Base-by-base conservation (phyloP, 768 basidiomycete species). In the Fomitopsis serialis region DNA sequence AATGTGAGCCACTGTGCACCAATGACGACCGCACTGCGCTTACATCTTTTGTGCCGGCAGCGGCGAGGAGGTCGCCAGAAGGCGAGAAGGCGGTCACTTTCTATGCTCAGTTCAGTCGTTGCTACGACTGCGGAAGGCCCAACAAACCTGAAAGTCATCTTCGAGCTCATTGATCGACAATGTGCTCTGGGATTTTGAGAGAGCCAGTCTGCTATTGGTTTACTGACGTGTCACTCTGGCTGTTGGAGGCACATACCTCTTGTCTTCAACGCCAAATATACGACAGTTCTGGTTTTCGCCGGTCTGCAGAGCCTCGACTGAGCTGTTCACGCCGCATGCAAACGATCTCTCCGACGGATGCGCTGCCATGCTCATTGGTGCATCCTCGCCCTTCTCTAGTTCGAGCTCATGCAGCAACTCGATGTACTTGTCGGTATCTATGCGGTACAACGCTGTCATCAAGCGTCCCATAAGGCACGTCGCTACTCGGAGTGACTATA, bases 341-440 rank as follows among this genome's bases (percentile, higher is more conserved):
- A 98, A 58, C 57, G 72, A 72, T 65, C 77, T 73, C 46, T 66
- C 71, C 78, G 81, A 67, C 9, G 74, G 68, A 64, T 87, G 71
- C 12, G 81, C 78, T 17, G 87, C 85, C 77, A 98, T 85, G 66
- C 93, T 96, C 92, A 94, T 98, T n/a, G 97, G 95, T 4, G 89
- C 89, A 69, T 98, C 97, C 66, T 95, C 95, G 34, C 84, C 87
- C 27, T 68, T 78, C 51, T 81, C 85, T 12, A 99, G 77, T 61
- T 91, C 82, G 45, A 84, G 74, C 66, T 97, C 92, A 59, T 80
- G 68, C 23, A 85, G 65, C 1, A 82, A 69, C 29, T 80, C 71
- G 11, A 92, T 66, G 17, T 72, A 68, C 54, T 79, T 76, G 40
- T 80, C 73, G 15, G 76, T 66, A 15, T 72, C 73, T 51, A 92